These are phyloP conservation scores for Colletotrichum chrysophilum DNA, from an alignment of 2,329 filamentous ascomycete species.

Conservation along the genomic window DNA sequence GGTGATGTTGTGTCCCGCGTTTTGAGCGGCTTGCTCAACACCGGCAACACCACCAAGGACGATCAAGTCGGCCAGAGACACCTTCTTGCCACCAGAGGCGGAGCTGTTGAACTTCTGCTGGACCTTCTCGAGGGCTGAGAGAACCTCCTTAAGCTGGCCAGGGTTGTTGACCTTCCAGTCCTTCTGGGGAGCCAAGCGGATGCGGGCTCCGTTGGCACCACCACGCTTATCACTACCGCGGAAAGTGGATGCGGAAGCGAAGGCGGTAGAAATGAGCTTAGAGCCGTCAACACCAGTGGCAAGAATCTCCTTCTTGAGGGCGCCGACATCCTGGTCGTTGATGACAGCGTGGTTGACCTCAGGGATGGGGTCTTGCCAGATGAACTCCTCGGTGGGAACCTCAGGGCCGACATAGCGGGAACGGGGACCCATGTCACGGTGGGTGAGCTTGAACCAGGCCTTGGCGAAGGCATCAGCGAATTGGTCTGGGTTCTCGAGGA, in stretches of 20 bases:
- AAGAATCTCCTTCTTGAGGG: constrained; percentile 73
- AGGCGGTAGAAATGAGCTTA: constrained; percentile 70
- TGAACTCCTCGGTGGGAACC: constrained; percentile 69
- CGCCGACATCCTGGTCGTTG: constrained; percentile 63
- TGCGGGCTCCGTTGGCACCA: constrained; percentile 80
- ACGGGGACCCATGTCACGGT: constrained; percentile 79
- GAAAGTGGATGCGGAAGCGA: constrained; percentile 75
- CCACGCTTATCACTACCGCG: constrained; percentile 81
- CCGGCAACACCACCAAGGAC: constrained; percentile 74
- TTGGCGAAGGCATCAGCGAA: constrained; percentile 72
- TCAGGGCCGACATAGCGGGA: constrained; percentile 77
- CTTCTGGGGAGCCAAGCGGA: constrained; percentile 74
- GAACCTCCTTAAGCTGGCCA: constrained; percentile 64
- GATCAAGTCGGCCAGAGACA: constrained; percentile 79
- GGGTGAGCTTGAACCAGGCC: constrained; percentile 85
- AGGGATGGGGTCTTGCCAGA: constrained; percentile 80
- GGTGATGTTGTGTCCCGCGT: constrained; percentile 49
- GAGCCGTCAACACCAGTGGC: constrained; percentile 60
- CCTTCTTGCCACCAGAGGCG: constrained; percentile 71
- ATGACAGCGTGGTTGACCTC: constrained; percentile 65
- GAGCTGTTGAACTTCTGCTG: constrained; percentile 71
- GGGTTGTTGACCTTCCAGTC: constrained; percentile 80
- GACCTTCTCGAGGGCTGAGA: constrained; percentile 65
- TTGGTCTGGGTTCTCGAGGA: constrained; percentile 71
- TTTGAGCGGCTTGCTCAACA: constrained; percentile 71